Conservation (phyloP, 2,329 filamentous ascomycete genomes). For the Didymella pomorum region DNA sequence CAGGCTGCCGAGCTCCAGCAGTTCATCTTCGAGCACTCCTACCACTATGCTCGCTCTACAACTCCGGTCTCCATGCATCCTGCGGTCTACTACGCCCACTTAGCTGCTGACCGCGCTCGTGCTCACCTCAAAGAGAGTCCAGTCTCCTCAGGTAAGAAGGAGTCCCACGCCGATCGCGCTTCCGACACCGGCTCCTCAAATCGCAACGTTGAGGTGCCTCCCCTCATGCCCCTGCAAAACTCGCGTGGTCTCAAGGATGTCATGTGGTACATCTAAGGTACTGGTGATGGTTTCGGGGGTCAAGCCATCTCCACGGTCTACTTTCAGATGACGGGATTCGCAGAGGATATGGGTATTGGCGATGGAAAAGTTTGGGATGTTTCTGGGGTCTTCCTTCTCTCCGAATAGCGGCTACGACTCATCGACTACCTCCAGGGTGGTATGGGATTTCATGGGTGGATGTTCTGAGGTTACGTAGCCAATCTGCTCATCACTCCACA, state of each 20-base stretch:
- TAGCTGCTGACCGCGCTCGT: slow-evolving; percentile 82
- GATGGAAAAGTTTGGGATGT: background rate
- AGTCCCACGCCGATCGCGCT: slow-evolving; percentile 39
- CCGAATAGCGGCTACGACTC: background rate
- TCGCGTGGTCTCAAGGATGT: slow-evolving; percentile 50
- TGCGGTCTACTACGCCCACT: slow-evolving; percentile 93
- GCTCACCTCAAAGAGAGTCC: slow-evolving; percentile 69
- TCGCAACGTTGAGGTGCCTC: slow-evolving; percentile 45
- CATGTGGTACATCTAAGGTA: slow-evolving; percentile 60
- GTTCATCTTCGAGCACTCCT: slow-evolving; percentile 94
- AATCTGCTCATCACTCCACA: background rate
- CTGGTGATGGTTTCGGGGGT: background rate
- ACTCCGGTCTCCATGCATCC: slow-evolving; percentile 90
- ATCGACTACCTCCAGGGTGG: background rate
- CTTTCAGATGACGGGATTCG: background rate
- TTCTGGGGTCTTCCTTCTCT: background rate
- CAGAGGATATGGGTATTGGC: background rate
- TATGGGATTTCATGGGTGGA: background rate
- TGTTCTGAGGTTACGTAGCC: background rate
- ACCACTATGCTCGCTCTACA: slow-evolving; percentile 90
- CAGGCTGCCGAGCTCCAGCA: slow-evolving; percentile 75
- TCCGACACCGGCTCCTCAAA: slow-evolving; percentile 43
- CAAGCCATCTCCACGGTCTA: background rate
- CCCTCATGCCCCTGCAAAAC: slow-evolving; percentile 54
- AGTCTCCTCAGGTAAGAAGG: slow-evolving; percentile 51